A percentile compares a stretch with the other conserved stretches of the same genome.
phyloP scores from a whole-genome alignment of 2,329 filamentous ascomycete species.

The Alternaria ethzedia region DNA sequence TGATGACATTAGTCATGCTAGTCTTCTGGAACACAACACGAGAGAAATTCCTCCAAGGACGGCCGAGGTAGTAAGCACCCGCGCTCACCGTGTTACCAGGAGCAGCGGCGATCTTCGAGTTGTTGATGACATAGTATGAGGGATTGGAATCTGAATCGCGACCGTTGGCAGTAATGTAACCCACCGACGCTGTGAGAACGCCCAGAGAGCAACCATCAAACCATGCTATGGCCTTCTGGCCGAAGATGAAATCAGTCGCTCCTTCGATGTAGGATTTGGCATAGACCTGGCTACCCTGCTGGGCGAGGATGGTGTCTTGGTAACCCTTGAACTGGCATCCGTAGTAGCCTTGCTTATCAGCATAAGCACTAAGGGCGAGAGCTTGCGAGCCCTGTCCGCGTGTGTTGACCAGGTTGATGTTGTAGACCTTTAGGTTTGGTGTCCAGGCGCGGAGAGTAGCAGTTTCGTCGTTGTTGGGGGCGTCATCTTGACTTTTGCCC shows the following conservation, averaged over 20 bases:
- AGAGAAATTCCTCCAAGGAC: constrained; percentile 60
- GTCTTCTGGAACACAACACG: constrained; percentile 62
- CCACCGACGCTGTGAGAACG: constrained; percentile 50
- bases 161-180: constrained; percentile 51
- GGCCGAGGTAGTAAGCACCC: constrained; percentile 58
- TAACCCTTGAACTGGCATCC: constrained; percentile 61
- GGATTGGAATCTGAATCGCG: constrained; percentile 40
- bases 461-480: constrained; percentile 61
- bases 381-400: constrained; percentile 59
- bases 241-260: constrained; percentile 67
- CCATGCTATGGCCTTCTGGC: constrained; percentile 60
- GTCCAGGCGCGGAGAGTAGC: constrained; percentile 58
- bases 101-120: constrained; percentile 55
- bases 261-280: constrained; percentile 64
- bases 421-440: constrained; percentile 65
- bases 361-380: constrained; percentile 61
- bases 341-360: constrained; percentile 63
- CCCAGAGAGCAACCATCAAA: constrained; percentile 59
- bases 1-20: constrained; percentile 62
- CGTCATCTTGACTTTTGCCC: constrained; percentile 55
- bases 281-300: constrained; percentile 62
- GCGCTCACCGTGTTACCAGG: constrained; percentile 45
- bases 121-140: constrained; percentile 64
- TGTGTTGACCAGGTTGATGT: constrained; percentile 61
- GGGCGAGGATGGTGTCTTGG: constrained; percentile 60